Percentiles rank a stretch among this genome's conserved stretches.
Evolutionary conservation across 2,329 filamentous ascomycete genomes (phyloP).

Genomic region (Fusarium siculi): DNA sequence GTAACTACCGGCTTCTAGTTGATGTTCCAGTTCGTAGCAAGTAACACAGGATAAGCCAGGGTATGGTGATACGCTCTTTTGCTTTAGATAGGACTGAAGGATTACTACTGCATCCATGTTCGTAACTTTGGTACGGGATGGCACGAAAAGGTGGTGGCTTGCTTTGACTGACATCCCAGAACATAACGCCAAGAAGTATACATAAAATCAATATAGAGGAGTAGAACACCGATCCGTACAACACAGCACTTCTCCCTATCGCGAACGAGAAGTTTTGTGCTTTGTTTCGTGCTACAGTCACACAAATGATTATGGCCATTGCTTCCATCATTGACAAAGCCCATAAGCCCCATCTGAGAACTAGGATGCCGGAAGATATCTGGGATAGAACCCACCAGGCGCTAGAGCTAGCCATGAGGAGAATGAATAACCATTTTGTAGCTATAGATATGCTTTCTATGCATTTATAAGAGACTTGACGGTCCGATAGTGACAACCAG

Average conservation of each 20-base stretch:
- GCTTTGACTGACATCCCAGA: not conserved
- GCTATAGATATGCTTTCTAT: not conserved
- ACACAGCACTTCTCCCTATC: not conserved
- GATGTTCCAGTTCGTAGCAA: too few species aligned
- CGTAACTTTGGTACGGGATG: not conserved
- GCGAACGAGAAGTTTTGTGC: not conserved
- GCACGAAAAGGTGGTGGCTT: not conserved
- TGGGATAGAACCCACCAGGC: not conserved
- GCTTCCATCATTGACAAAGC: not conserved
- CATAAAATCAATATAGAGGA: not conserved
- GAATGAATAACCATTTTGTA: not conserved
- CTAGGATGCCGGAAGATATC: not conserved
- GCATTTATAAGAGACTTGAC: not conserved
- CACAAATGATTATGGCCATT: not conserved
- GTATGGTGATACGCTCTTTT: too few species aligned
- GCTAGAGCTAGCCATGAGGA: not conserved
- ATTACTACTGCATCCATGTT: too few species aligned
- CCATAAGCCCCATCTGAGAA: not conserved
- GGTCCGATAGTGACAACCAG: not conserved
- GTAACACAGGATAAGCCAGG: too few species aligned
- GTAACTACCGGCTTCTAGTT: too few species aligned
- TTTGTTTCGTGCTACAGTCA: not conserved
- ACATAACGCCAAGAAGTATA: not conserved
- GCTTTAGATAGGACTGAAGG: too few species aligned
- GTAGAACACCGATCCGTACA: not conserved